phyloP scores from a whole-genome alignment of 108 stramenopile genomes.

The Pelagomonas calceolata region DNA sequence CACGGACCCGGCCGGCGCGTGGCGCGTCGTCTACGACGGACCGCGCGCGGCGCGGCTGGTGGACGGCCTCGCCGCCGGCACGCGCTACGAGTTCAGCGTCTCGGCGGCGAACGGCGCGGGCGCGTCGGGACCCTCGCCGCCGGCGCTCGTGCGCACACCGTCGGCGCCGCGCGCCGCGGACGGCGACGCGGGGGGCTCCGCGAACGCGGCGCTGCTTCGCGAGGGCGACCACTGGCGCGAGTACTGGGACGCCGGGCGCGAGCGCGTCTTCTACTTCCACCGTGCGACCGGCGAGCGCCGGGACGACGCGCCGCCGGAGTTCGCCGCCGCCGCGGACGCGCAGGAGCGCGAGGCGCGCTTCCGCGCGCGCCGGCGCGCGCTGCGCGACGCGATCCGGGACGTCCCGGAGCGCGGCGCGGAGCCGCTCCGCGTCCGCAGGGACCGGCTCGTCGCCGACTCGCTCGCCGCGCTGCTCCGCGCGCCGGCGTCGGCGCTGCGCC shows the following conservation, averaged over 20 bases:
- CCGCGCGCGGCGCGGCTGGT: neutral
- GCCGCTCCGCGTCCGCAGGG: constrained; percentile 1
- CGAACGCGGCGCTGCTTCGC: neutral
- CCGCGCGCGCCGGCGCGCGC: neutral
- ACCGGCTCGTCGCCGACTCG: constrained; percentile 7
- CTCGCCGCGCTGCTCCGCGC: neutral
- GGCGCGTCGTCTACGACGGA: neutral
- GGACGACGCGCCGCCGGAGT: constrained; percentile 4
- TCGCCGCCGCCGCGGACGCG: neutral
- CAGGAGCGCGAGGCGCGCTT: neutral
- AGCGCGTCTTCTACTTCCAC: constrained; percentile 9
- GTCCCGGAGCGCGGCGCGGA: neutral
- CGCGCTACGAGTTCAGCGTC: neutral
- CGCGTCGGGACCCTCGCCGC: neutral
- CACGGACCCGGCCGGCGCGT: neutral
- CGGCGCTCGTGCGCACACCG: neutral
- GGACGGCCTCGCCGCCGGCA: neutral
- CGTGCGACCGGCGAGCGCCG: neutral
- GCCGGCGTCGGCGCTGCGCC: neutral
- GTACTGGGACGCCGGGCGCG: constrained; percentile 9
- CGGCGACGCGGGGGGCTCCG: neutral
- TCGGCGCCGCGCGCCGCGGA: neutral
- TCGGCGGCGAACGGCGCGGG: neutral
- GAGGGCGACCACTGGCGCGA: constrained; percentile 10
- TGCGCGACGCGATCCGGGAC: neutral